A percentile compares a stretch with the other conserved stretches of the same genome.
Conservation (phyloP, 176 grass and related monocot genomes). For the Rhynchospora breviuscula region DNA sequence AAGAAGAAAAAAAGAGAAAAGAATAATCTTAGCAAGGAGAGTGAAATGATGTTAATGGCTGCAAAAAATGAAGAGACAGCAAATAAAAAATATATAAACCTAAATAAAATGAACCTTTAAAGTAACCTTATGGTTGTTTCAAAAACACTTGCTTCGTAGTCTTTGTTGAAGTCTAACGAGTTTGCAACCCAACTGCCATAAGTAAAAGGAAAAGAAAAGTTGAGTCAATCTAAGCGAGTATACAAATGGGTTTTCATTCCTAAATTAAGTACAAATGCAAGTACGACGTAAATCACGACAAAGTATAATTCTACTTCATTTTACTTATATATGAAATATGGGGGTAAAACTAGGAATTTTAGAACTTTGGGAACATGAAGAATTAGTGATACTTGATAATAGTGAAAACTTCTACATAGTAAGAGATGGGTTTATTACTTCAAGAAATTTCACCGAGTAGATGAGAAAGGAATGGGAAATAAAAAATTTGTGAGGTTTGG, state of each 20-base stretch:
- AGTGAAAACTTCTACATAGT: background rate
- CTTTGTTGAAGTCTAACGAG: slow-evolving; percentile 95
- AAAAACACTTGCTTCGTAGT: slow-evolving; percentile 94
- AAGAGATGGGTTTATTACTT: background rate
- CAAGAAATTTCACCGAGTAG: background rate
- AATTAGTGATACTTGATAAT: background rate
- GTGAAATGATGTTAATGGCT: background rate
- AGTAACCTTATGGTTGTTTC: slow-evolving; percentile 99
- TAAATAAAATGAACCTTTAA: slow-evolving; percentile 76
- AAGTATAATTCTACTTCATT: background rate
- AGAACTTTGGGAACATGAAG: background rate
- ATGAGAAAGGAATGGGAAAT: background rate
- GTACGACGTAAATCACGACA: background rate
- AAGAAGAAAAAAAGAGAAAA: background rate
- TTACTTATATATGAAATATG: background rate
- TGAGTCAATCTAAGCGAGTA: slow-evolving; percentile 18
- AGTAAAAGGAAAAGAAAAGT: slow-evolving; percentile 22
- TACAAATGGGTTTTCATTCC: slow-evolving; percentile 14
- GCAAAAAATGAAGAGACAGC: slow-evolving; percentile 6
- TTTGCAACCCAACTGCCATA: slow-evolving; percentile 85
- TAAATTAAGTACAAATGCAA: slow-evolving; percentile 16
- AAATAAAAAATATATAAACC: slow-evolving; percentile 12
- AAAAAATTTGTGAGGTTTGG: background rate
- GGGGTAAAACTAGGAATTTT: background rate
- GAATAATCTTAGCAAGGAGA: slow-evolving; percentile 26